These are phyloP conservation scores for Lachancea dasiensis DNA, from an alignment of 805 yeast genomes.

Conservation along the genomic window DNA sequence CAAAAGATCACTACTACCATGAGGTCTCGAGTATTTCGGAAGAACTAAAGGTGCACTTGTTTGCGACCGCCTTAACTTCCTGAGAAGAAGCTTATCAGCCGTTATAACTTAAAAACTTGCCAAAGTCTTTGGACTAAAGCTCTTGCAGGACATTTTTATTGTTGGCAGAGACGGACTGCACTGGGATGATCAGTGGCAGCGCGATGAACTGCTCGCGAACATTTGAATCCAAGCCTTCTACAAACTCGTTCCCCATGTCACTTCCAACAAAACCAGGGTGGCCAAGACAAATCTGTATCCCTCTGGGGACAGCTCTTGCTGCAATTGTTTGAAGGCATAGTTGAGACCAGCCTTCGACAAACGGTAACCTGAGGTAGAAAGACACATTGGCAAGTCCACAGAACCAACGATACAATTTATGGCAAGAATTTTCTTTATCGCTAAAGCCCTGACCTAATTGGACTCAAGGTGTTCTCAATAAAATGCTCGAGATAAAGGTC, in stretches of 20 bases:
- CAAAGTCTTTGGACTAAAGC: constrained; percentile 23
- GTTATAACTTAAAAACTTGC: constrained; percentile 26
- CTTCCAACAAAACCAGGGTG: constrained; percentile 40
- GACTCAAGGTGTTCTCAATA: constrained; percentile 14
- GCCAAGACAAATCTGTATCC: constrained; percentile 30
- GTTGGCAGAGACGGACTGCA: constrained; percentile 19
- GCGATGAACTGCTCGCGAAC: constrained; percentile 2
- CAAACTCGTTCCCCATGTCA: constrained; percentile 26
- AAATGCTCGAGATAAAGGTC: constrained; percentile 11
- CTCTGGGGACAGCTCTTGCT: constrained; percentile 23
- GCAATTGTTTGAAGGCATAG: constrained; percentile 26
- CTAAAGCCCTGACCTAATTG: constrained; percentile 14
- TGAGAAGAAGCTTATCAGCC: no score
- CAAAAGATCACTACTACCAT: no score
- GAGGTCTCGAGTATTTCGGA: no score
- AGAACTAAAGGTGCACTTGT: no score
- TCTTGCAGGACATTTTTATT: constrained; percentile 17
- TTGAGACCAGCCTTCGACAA: constrained; percentile 37
- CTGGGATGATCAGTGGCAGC: constrained; percentile 21
- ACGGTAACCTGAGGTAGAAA: constrained; percentile 31
- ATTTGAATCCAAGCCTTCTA: not conserved
- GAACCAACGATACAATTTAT: constrained; percentile 28
- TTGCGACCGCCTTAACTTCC: no score
- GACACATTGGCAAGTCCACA: constrained; percentile 14
- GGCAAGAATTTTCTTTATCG: constrained; percentile 25